Percentiles rank a stretch among this genome's conserved stretches.
These are phyloP conservation scores for Hypoxylon sp. DNA, from an alignment of 2,329 filamentous ascomycete genomes.

Conservation along the genomic window DNA sequence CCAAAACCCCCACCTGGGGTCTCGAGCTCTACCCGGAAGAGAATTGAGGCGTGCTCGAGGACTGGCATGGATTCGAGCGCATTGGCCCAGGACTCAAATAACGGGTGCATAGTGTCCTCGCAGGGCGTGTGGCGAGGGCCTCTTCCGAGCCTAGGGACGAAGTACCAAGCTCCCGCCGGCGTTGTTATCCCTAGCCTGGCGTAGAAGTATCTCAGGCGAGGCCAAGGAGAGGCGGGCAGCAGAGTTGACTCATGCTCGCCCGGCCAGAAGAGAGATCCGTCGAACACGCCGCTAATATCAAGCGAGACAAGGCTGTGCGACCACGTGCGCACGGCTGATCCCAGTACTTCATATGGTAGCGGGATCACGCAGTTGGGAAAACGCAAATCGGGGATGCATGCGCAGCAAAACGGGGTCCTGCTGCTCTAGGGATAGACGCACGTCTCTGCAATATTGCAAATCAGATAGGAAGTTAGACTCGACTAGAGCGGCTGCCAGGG, in stretches of 20 bases:
- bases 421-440: background rate
- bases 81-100: constrained; percentile 26
- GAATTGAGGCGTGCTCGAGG: constrained; percentile 8
- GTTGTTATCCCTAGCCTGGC: background rate
- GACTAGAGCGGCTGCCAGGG: constrained; percentile 3
- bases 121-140: background rate
- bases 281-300: constrained; percentile 10
- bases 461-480: background rate
- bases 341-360: constrained; percentile 2
- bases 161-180: constrained; percentile 13
- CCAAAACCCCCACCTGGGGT: background rate
- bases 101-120: constrained; percentile 16
- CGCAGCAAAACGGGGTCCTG: background rate
- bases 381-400: background rate
- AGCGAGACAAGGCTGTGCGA: constrained; percentile 21
- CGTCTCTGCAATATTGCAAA: background rate
- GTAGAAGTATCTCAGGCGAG: constrained; percentile 9
- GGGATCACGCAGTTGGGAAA: background rate
- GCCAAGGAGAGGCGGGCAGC: constrained; percentile 6
- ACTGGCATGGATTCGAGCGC: constrained; percentile 18
- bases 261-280: constrained; percentile 28
- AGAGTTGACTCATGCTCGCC: background rate
- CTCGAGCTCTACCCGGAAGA: constrained; percentile 1
- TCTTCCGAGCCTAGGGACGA: background rate
- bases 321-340: constrained; percentile 17